Percentiles rank a stretch among this genome's conserved stretches.
Evolutionary conservation across 176 grass and related monocot species (phyloP).

Genomic region (Thalia dealbata): DNA sequence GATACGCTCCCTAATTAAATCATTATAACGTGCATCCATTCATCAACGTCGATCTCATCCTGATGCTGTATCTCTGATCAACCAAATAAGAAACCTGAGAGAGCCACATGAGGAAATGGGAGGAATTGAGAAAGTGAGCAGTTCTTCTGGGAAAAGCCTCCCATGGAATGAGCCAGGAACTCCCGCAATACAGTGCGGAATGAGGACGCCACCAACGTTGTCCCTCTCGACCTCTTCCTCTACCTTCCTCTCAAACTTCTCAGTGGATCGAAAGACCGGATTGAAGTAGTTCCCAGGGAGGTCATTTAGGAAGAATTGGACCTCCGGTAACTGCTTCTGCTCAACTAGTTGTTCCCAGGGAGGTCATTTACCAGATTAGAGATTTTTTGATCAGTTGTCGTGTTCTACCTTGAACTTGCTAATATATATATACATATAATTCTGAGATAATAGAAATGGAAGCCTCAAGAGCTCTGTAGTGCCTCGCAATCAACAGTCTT

Average conservation of each 20-base stretch:
- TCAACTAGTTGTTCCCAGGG: too few species aligned
- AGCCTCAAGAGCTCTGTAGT: conserved; percentile 45
- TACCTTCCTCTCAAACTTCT: background rate
- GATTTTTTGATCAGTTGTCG: too few species aligned
- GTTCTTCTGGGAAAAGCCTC: conserved; percentile 7
- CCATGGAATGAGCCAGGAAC: conserved; percentile 11
- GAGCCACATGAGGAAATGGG: background rate
- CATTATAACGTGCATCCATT: too few species aligned
- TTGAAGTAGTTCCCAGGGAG: conserved; percentile 45
- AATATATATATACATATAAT: background rate
- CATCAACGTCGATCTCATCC: too few species aligned
- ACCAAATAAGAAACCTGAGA: background rate
- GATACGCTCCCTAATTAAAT: too few species aligned
- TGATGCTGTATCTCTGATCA: too few species aligned
- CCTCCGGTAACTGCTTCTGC: background rate
- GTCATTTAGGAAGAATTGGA: conserved; percentile 47
- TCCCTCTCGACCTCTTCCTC: background rate
- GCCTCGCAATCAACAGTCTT: conserved; percentile 29
- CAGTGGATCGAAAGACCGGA: conserved; percentile 32
- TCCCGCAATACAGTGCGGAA: background rate
- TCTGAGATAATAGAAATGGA: too few species aligned
- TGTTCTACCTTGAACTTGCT: background rate
- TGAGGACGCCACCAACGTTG: too few species aligned
- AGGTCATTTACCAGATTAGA: too few species aligned
- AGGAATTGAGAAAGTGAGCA: conserved; percentile 18